Conservation (phyloP, 2,329 filamentous ascomycete species). For the Pyrenophora tritici-repentis region DNA sequence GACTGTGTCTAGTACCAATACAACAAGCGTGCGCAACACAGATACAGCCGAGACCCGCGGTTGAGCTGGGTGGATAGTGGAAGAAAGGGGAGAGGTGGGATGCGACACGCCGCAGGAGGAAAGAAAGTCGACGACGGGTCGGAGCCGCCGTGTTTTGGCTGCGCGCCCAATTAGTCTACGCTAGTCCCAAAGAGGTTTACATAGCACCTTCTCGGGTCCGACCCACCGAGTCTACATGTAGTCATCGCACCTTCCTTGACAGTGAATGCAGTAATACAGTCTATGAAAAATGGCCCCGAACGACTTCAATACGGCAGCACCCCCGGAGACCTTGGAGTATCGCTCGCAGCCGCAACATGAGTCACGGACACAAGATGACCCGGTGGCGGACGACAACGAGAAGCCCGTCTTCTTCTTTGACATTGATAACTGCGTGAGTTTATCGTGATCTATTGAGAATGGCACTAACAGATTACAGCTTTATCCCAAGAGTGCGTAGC, state of each 20-base stretch:
- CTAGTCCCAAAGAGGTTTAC: constrained; percentile 20
- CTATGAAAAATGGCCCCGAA: too few species aligned
- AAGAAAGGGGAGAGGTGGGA: constrained; percentile 32
- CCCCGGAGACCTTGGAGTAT: constrained; percentile 9
- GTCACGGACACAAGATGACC: neutral
- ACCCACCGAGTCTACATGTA: constrained; percentile 6
- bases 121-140: neutral
- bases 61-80: constrained; percentile 25
- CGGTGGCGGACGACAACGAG: constrained; percentile 35
- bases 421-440: constrained; percentile 88
- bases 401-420: constrained; percentile 77
- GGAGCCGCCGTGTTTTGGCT: constrained; percentile 13
- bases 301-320: constrained; percentile 12
- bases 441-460: neutral
- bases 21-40: constrained; percentile 26
- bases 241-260: constrained; percentile 13
- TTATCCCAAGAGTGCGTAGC: constrained; percentile 76
- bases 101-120: constrained; percentile 15
- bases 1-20: constrained; percentile 24
- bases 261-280: constrained; percentile 10
- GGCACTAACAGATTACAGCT: constrained; percentile 55
- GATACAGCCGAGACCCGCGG: constrained; percentile 34
- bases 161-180: constrained; percentile 9
- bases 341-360: constrained; percentile 8
- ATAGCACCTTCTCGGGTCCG: neutral